Evolutionary conservation across 805 yeast genomes (phyloP), one percentile per base, ranked within the genome.

Genomic region (Starmerella riodocensis): DNA sequence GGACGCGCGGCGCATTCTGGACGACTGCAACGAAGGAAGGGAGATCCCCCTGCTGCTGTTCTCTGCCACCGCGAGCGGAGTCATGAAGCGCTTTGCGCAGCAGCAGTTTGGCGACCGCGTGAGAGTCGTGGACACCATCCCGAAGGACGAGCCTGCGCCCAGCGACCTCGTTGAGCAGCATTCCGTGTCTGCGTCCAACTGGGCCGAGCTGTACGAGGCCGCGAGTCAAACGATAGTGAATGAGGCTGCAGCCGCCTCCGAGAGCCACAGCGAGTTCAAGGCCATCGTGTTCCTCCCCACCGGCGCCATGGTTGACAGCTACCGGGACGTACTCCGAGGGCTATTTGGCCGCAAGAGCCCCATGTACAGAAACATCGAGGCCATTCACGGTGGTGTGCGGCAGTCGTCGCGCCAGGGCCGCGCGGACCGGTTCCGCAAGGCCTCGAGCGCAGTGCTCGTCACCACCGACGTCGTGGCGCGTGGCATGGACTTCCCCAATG

Each of bases 401-500:
- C 94, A 83, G 61, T 63, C 66, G 20, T 68, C 64, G 33, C 76
- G 97, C 57, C 79, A 77, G 46, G 62, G 65, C 45, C 59, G 73
- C 20, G 73, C 80, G 27, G 65, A 64, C 36, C 53, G 54, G 26
- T 81, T 77, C 65, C 70, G 76, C 48, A 55, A 53, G 40, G 50
- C 65, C 13, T 52, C 55, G 20, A 45, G 59, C 22, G 80, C 83
- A 40, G 55, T 86, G 32, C 66, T 88, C 41, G 72, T 88, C 39
- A 77, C 88, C 40, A 81, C 95, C 6, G 94, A 85, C 61, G 96
- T 88, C 43, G 93, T 86, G 45, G 95, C 96, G 12, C 75, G 97
- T 63, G 97, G 97, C 50, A 76, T 88, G 78, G 96, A 88, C 64
- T 82, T 88, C 69, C 91, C 86, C 41, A 73, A 74, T 51, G 93